These are phyloP conservation scores for Quercus variabilis DNA, from an alignment of 306 rosid species.

Conservation along the genomic window DNA sequence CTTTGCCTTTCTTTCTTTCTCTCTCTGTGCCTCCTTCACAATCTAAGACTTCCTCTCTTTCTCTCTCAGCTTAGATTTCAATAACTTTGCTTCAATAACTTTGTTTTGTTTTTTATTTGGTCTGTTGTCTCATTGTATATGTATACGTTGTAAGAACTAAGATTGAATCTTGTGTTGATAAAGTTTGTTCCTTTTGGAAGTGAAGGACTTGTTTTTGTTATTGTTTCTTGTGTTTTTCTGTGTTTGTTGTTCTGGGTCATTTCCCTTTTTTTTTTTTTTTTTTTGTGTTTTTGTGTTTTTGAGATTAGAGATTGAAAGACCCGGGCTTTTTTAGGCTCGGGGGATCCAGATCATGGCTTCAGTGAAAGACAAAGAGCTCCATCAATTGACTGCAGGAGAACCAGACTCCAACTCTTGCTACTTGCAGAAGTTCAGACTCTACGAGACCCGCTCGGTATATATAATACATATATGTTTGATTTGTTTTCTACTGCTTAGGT, in stretches of 20 bases:
- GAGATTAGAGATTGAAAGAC: conserved; percentile 20
- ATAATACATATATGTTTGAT: neutral
- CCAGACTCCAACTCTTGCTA: conserved; percentile 37
- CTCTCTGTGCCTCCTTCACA: conserved; percentile 35
- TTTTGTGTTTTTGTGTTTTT: conserved; percentile 17
- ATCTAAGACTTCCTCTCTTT: conserved; percentile 34
- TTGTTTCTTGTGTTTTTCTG: neutral
- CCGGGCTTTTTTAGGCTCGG: conserved; percentile 61
- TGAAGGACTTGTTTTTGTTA: conserved; percentile 6
- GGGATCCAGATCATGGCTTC: conserved; percentile 62
- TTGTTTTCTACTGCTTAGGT: conserved; percentile 1
- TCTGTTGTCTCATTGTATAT: conserved; percentile 25
- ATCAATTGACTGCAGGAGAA: conserved; percentile 30
- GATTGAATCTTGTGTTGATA: conserved; percentile 31
- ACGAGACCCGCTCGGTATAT: conserved; percentile 88
- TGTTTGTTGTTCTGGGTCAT: neutral
- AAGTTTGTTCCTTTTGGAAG: conserved; percentile 33
- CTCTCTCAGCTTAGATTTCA: conserved; percentile 18
- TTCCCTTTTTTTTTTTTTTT: neutral
- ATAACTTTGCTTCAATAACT: conserved; percentile 9
- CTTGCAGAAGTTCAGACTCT: conserved; percentile 94
- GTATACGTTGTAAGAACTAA: conserved; percentile 23
- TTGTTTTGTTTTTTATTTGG: neutral
- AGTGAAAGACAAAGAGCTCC: conserved; percentile 33
- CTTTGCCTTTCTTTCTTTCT: conserved; percentile 21